Evolutionary conservation across 768 basidiomycete species (phyloP), one percentile per base, ranked within the genome.

Genomic region (Mycena pura): DNA sequence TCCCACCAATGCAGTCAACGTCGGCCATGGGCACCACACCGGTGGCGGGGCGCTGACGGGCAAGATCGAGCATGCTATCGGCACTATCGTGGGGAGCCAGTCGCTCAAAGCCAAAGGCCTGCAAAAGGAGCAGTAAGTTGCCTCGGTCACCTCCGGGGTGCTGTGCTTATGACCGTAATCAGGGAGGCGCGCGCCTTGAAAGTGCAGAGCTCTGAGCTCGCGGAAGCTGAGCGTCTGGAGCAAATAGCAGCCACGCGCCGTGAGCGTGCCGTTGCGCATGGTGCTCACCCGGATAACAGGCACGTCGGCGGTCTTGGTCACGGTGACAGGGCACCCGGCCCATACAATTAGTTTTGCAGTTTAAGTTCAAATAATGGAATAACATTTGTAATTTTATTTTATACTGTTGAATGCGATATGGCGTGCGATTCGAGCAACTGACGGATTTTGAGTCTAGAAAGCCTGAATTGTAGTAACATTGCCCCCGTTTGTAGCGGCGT

Each of bases 41-140:
- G 54, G 60, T 36, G 60, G 60, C 2, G 43, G 41, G 1, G 46
- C 52, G 13, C 50, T 62, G 60, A 56, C 60, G 3, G 60, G 60
- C 7, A 62, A 62, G 9, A 62, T 62, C 7, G 60, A 62, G 27
- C 60, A 62, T 41, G 60, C 40, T 11, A 43, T 62, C 41, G 60
- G 60, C 3, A 44, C 53, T 3, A 5, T 62, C 6, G 54, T 62
- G 5, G 60, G 60, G 36, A 62, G 60, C 43, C 49, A 56, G 5
- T 28, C 53, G 8, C 53, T 62, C 39, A 62, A 62, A 22, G 60
- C 53, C 19, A 62, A 62, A 32, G 60, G 60, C 17, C 28, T 62
- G 6, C 47, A 44, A 43, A 62, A 62, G 41, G 60, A 62, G 53
- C 53, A 56, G 60, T 62, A 56, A n/a, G 60, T 62, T 6, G 5